Evolutionary conservation across 2,329 filamentous ascomycete species (phyloP).

Genomic region (Aspergillus flavus): DNA sequence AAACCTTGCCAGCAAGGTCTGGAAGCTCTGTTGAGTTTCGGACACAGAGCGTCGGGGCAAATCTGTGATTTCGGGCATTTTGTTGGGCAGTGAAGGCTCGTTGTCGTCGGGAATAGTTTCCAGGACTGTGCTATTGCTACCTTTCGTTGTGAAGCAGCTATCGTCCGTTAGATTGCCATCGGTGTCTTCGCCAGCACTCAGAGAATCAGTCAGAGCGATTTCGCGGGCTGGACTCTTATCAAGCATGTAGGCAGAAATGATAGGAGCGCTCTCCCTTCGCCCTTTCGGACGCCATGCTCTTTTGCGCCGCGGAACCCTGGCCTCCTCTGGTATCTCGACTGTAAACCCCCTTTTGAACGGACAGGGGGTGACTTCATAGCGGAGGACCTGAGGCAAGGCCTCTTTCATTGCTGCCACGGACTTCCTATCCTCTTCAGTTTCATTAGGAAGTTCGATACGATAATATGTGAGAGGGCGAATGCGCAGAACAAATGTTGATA

Average conservation of each 20-base stretch:
- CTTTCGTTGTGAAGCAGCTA: constrained; percentile 28
- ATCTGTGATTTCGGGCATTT: constrained; percentile 15
- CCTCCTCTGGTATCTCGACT: constrained; percentile 70
- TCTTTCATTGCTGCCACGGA: constrained; percentile 69
- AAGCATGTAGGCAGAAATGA: constrained; percentile 17
- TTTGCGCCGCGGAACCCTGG: constrained; percentile 66
- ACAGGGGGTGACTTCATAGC: constrained; percentile 85
- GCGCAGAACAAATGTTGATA: constrained; percentile 82
- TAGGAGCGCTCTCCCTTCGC: constrained; percentile 42
- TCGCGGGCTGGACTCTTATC: constrained; percentile 19
- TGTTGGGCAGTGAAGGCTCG: constrained; percentile 14
- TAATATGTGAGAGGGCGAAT: constrained; percentile 84
- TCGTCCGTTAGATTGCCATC: constrained; percentile 38
- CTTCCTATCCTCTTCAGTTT: constrained; percentile 63
- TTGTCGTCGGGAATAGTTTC: constrained; percentile 27
- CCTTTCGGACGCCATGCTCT: constrained; percentile 68
- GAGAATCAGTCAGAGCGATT: constrained; percentile 23
- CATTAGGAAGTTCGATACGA: constrained; percentile 79
- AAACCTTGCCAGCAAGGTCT: constrained; percentile 43
- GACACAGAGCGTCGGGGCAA: constrained; percentile 26
- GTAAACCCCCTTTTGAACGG: constrained; percentile 80
- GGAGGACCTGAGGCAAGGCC: constrained; percentile 71
- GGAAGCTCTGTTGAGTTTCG: constrained; percentile 37
- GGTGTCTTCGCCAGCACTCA: constrained; percentile 36
- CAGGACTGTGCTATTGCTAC: constrained; percentile 26